phyloP scores from a whole-genome alignment of 2,329 filamentous ascomycete species.

The Curvularia sp. region DNA sequence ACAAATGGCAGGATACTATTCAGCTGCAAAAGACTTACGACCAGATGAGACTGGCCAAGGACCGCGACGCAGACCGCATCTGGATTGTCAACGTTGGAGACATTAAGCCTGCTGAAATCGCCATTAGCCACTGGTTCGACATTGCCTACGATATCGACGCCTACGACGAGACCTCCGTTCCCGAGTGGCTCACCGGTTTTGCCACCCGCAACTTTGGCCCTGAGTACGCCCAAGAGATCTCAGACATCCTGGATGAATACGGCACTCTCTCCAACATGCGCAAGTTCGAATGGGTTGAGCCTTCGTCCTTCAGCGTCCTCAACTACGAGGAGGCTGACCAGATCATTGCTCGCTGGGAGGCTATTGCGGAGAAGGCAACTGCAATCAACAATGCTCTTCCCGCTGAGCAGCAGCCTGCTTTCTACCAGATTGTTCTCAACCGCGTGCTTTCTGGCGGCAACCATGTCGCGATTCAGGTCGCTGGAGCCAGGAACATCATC shows the following conservation, averaged over 20 bases:
- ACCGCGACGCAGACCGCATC: slow-evolving; percentile 65
- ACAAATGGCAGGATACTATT: slow-evolving; percentile 69
- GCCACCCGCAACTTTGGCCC: slow-evolving; percentile 64
- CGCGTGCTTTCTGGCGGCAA: slow-evolving; percentile 65
- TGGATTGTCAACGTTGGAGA: slow-evolving; percentile 74
- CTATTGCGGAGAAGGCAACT: slow-evolving; percentile 62
- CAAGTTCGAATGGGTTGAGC: slow-evolving; percentile 69
- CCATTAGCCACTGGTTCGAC: slow-evolving; percentile 71
- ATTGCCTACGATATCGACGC: slow-evolving; percentile 68
- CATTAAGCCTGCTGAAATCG: slow-evolving; percentile 69
- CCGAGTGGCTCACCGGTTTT: slow-evolving; percentile 64
- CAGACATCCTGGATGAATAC: slow-evolving; percentile 62
- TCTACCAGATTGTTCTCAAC: slow-evolving; percentile 68
- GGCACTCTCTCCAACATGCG: slow-evolving; percentile 64
- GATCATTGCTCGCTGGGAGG: slow-evolving; percentile 63
- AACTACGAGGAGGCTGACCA: slow-evolving; percentile 70
- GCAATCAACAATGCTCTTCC: slow-evolving; percentile 63
- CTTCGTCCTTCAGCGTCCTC: slow-evolving; percentile 65
- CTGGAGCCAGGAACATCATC: slow-evolving; percentile 47
- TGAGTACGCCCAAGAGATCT: slow-evolving; percentile 57
- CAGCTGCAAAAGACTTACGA: slow-evolving; percentile 70
- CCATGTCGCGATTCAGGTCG: slow-evolving; percentile 58
- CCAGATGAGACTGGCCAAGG: slow-evolving; percentile 68
- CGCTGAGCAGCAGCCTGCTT: slow-evolving; percentile 61
- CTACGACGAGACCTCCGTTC: slow-evolving; percentile 64